phyloP scores from a whole-genome alignment of 768 basidiomycete genomes.

The Tylopilus balloui region DNA sequence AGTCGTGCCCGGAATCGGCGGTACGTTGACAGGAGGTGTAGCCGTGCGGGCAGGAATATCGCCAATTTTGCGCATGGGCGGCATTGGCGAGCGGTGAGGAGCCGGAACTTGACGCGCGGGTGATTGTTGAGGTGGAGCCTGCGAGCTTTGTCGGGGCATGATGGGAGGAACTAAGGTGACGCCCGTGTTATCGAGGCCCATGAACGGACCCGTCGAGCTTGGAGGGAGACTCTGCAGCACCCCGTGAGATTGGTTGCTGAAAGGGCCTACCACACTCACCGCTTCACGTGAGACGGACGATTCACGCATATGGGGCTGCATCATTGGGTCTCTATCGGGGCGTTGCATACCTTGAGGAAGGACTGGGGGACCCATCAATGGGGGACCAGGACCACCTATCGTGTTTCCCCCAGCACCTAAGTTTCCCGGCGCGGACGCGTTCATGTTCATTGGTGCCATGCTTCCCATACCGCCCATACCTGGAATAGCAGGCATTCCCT shows the following conservation, averaged over 20 bases:
- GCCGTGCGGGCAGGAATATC: slow-evolving; percentile 14
- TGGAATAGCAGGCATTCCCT: slow-evolving; percentile 14
- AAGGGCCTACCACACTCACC: slow-evolving; percentile 9
- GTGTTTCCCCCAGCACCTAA: slow-evolving; percentile 21
- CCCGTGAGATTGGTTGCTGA: slow-evolving; percentile 1
- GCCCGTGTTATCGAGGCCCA: slow-evolving; percentile 18
- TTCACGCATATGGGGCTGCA: slow-evolving; percentile 27
- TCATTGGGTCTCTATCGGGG: slow-evolving; percentile 20
- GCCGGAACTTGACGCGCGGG: slow-evolving; percentile 18
- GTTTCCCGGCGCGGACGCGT: slow-evolving; percentile 9
- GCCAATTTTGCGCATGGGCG: slow-evolving; percentile 17
- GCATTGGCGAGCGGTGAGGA: slow-evolving; percentile 22
- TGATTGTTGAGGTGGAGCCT: slow-evolving; percentile 28
- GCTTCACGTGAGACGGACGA: slow-evolving; percentile 25
- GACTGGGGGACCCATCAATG: slow-evolving; percentile 40
- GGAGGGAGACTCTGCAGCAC: slow-evolving; percentile 24
- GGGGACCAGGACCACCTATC: slow-evolving; percentile 29
- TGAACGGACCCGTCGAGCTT: slow-evolving; percentile 17
- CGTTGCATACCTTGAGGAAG: slow-evolving; percentile 27
- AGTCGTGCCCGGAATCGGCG: slow-evolving; percentile 25
- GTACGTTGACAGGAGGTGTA: slow-evolving; percentile 17
- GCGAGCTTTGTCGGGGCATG: slow-evolving; percentile 20
- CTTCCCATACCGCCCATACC: slow-evolving; percentile 14
- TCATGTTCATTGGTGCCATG: slow-evolving; percentile 24
- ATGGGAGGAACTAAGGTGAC: slow-evolving; percentile 8